Conservation (phyloP, 1,284 basidiomycete species). For the Ustilago nuda region DNA sequence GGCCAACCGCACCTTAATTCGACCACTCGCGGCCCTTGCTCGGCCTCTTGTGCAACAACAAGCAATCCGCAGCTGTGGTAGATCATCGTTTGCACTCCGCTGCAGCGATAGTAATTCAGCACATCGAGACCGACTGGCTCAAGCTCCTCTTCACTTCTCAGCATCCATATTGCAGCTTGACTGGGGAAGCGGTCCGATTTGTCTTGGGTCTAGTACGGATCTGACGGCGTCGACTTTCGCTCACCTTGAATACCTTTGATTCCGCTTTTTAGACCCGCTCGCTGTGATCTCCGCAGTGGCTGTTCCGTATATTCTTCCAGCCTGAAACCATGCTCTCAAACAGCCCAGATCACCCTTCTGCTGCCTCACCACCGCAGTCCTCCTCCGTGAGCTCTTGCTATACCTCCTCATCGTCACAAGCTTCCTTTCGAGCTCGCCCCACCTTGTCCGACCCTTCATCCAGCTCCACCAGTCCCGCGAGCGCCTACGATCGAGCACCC, state of each 20-base stretch:
- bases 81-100: background rate
- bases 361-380: conserved; percentile 52
- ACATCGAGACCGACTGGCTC: background rate
- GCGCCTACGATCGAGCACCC: conserved; percentile 24
- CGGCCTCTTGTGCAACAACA: background rate
- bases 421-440: conserved; percentile 22
- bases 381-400: conserved; percentile 51
- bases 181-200: background rate
- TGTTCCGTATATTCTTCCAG: background rate
- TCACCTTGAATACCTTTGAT: background rate
- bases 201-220: background rate
- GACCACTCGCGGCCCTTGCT: background rate
- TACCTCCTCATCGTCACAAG: conserved; percentile 42
- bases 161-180: background rate
- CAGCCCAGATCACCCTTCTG: conserved; percentile 35
- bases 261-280: background rate
- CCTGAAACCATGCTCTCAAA: conserved; percentile 46
- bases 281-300: background rate
- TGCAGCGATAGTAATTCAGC: background rate
- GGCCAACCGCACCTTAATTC: background rate
- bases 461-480: conserved; percentile 43
- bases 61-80: background rate
- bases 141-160: background rate
- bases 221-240: background rate
- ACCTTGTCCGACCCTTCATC: conserved; percentile 39